Evolutionary conservation across 2,329 filamentous ascomycete species (phyloP).

Genomic region (Colletotrichum sidae): DNA sequence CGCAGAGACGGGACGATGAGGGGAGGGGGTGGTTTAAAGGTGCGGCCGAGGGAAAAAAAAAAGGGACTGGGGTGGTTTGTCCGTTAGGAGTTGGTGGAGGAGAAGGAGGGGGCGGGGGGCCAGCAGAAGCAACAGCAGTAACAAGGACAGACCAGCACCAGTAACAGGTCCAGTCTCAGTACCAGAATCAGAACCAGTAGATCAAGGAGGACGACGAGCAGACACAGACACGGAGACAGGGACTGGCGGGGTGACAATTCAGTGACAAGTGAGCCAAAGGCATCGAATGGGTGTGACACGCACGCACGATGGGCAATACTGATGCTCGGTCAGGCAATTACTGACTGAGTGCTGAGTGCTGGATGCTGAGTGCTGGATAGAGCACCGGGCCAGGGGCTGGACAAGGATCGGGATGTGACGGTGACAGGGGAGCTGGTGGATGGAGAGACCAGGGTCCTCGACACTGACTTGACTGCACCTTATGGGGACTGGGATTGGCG

Average conservation of each 20-base stretch:
- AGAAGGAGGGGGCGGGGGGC: slow-evolving; percentile 5
- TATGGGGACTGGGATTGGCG: slow-evolving; percentile 14
- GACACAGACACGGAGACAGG: not conserved
- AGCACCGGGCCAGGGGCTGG: slow-evolving; percentile 13
- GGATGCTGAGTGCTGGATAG: no score
- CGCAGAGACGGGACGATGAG: slow-evolving; percentile 25
- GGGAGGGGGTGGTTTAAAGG: slow-evolving; percentile 36
- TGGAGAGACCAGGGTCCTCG: slow-evolving; percentile 30
- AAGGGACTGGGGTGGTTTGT: slow-evolving; percentile 7
- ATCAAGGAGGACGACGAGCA: not conserved
- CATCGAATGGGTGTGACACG: no score
- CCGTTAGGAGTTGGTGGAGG: not conserved
- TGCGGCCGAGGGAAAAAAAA: not conserved
- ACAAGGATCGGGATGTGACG: slow-evolving; percentile 2
- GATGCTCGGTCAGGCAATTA: no score
- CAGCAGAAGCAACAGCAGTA: not conserved
- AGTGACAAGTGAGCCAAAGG: slow-evolving; percentile 30
- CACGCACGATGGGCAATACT: no score
- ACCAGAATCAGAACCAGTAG: no score
- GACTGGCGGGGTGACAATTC: slow-evolving; percentile 31
- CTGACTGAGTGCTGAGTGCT: no score
- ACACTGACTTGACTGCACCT: not conserved
- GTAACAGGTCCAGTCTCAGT: no score
- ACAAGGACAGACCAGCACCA: not conserved
- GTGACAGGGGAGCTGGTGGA: slow-evolving; percentile 6